Evolutionary conservation across 768 basidiomycete species (phyloP).

Genomic region (Mycena rebaudengoi): DNA sequence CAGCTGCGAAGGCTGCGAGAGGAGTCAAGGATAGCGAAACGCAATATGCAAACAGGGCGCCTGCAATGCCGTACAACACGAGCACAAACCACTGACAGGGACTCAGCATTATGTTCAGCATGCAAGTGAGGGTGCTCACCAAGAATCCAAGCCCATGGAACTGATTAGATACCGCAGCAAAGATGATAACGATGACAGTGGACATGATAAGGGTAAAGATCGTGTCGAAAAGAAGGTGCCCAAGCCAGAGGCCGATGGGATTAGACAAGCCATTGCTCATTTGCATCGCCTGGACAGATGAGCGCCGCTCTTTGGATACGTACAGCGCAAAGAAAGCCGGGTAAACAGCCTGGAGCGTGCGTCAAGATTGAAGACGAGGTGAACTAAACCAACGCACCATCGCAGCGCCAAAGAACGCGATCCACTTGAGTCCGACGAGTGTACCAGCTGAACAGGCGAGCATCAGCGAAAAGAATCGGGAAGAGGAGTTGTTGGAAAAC

Average conservation of each 20-base stretch:
- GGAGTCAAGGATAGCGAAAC: conserved; percentile 67
- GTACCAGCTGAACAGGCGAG: conserved; percentile 46
- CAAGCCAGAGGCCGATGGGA: conserved; percentile 78
- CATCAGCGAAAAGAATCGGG: background rate
- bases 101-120: conserved; percentile 5
- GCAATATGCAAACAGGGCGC: conserved; percentile 74
- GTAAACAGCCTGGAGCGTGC: conserved; percentile 62
- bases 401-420: conserved; percentile 74
- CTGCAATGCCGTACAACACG: conserved; percentile 74
- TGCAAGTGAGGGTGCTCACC: conserved; percentile 42
- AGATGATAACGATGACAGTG: conserved; percentile 70
- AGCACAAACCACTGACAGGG: conserved; percentile 70
- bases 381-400: conserved; percentile 54
- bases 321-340: conserved; percentile 87
- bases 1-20: conserved; percentile 75
- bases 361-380: background rate
- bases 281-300: conserved; percentile 85
- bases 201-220: conserved; percentile 66
- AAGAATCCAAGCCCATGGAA: conserved; percentile 76
- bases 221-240: conserved; percentile 79
- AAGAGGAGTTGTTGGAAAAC: background rate
- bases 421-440: conserved; percentile 74
- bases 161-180: conserved; percentile 62
- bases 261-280: conserved; percentile 78
- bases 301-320: conserved; percentile 74